phyloP scores from a whole-genome alignment of 257 asterid species.

The Solanum pinnatisectum region DNA sequence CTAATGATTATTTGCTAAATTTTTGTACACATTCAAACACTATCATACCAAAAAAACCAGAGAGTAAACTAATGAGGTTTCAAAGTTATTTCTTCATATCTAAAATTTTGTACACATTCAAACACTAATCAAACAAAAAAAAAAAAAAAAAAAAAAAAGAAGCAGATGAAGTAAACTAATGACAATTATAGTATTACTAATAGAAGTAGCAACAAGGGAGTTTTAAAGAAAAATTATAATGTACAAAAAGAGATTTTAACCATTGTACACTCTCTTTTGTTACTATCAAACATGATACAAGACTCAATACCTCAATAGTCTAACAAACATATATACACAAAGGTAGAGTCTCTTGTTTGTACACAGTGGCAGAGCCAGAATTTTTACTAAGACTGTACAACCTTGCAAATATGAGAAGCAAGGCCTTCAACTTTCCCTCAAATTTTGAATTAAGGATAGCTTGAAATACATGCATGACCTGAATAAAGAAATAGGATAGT shows the following conservation, averaged over 20 bases:
- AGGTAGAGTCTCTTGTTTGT: background rate
- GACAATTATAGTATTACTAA: background rate
- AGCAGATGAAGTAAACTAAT: background rate
- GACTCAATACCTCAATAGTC: background rate
- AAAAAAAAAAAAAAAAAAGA: background rate
- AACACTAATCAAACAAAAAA: background rate
- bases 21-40: background rate
- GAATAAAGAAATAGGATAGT: background rate
- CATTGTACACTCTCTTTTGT: background rate
- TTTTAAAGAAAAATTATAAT: background rate
- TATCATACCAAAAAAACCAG: background rate
- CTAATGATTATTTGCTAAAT: background rate
- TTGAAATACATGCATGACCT: background rate
- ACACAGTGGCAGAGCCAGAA: accelerated
- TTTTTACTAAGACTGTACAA: background rate
- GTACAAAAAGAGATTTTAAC: background rate
- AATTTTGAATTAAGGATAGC: background rate
- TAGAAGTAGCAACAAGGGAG: background rate
- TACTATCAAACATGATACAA: background rate
- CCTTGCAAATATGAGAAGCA: accelerated
- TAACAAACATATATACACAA: background rate
- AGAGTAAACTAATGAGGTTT: background rate
- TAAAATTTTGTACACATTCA: background rate
- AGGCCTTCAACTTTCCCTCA: background rate
- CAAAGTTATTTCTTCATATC: background rate